These are phyloP conservation scores for Dujonia santamariae DNA, from an alignment of 1,139 yeast species.

Conservation along the genomic window DNA sequence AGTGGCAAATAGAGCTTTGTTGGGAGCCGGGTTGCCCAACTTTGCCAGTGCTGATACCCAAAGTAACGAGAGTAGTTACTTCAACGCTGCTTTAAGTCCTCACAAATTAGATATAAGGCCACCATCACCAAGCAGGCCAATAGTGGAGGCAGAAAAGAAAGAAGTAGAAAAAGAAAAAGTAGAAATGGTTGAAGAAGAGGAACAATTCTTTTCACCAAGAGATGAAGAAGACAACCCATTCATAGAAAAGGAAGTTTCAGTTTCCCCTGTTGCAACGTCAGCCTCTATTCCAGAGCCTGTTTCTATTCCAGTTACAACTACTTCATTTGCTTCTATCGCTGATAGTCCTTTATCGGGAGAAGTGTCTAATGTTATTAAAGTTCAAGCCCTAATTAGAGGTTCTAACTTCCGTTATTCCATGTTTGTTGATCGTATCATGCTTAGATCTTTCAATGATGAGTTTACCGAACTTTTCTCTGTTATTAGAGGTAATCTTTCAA, in stretches of 20 bases:
- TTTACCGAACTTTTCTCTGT: slow-evolving; percentile 34
- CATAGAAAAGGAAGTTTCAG: neutral
- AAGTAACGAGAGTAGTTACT: slow-evolving; percentile 15
- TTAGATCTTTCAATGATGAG: slow-evolving; percentile 52
- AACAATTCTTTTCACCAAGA: slow-evolving; percentile 4
- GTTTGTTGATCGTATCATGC: slow-evolving; percentile 59
- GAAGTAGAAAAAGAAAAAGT: slow-evolving; percentile 1
- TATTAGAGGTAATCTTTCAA: slow-evolving; percentile 38
- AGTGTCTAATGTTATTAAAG: slow-evolving; percentile 27
- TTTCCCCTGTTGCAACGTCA: neutral
- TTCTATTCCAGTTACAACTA: slow-evolving; percentile 1
- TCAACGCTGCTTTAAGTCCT: slow-evolving; percentile 18
- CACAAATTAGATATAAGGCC: no score
- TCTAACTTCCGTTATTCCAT: slow-evolving; percentile 59
- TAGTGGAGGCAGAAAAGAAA: no score
- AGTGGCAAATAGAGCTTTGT: slow-evolving; percentile 64
- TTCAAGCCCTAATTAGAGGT: slow-evolving; percentile 68
- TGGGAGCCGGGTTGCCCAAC: slow-evolving; percentile 61
- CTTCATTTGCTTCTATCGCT: slow-evolving; percentile 2
- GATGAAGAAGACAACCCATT: slow-evolving; percentile 1
- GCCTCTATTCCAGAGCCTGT: slow-evolving; percentile 4
- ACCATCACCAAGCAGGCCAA: no score
- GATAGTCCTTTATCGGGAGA: slow-evolving; percentile 9
- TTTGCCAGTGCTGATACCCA: slow-evolving; percentile 47
- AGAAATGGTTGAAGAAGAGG: slow-evolving; percentile 4